Conservation (phyloP, 2,329 filamentous ascomycete genomes). For the Diaporthe batatas region DNA sequence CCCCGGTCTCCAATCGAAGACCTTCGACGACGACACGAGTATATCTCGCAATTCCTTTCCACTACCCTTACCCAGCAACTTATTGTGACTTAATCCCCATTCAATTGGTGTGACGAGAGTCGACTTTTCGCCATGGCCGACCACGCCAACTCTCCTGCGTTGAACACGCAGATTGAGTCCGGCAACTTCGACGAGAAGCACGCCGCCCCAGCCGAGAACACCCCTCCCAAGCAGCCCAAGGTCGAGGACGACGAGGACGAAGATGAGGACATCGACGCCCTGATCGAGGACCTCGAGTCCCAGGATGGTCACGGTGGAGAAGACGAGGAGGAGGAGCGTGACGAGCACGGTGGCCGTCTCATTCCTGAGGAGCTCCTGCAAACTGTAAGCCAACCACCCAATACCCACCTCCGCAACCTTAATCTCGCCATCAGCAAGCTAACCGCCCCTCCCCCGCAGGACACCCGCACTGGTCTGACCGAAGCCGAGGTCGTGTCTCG, state of each 20-base stretch:
- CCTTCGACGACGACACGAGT: slow-evolving; percentile 24
- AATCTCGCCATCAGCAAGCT: slow-evolving; percentile 4
- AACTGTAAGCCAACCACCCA: slow-evolving; percentile 61
- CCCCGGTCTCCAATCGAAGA: slow-evolving; percentile 10
- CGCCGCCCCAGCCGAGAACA: slow-evolving; percentile 52
- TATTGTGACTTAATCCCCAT: slow-evolving; percentile 40
- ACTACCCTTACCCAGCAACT: slow-evolving; percentile 31
- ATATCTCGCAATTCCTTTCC: slow-evolving; percentile 15
- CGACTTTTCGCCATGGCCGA: slow-evolving; percentile 65
- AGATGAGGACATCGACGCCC: slow-evolving; percentile 85
- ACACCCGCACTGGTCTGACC: slow-evolving; percentile 67
- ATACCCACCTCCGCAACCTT: neutral
- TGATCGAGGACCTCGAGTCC: slow-evolving; percentile 90
- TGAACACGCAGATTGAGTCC: slow-evolving; percentile 75
- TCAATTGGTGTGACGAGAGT: slow-evolving; percentile 41
- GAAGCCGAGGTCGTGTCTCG: slow-evolving; percentile 74
- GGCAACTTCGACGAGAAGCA: slow-evolving; percentile 76
- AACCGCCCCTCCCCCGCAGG: slow-evolving; percentile 30
- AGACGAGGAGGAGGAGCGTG: slow-evolving; percentile 65
- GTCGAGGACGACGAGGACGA: slow-evolving; percentile 75
- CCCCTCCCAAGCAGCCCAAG: slow-evolving; percentile 54
- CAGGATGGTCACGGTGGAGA: slow-evolving; percentile 77
- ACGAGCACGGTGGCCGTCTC: slow-evolving; percentile 66
- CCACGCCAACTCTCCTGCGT: slow-evolving; percentile 66
- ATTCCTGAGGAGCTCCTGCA: slow-evolving; percentile 82